Evolutionary conservation across 805 yeast genomes (phyloP).

Genomic region (Suhomyces sp.): DNA sequence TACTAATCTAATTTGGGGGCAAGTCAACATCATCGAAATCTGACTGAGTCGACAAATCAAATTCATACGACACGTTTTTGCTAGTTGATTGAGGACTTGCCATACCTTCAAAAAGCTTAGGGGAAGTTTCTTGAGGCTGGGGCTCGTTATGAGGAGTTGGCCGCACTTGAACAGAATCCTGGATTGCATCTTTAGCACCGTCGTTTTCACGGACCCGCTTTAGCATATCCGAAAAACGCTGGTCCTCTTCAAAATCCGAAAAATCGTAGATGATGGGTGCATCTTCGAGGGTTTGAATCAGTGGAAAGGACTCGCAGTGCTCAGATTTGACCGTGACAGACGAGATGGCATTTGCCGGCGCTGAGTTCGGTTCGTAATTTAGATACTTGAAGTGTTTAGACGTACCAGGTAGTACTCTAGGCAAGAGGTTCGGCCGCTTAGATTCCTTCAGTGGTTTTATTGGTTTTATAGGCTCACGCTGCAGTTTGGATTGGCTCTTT

Average conservation of each 20-base stretch:
- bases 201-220: conserved; percentile 1
- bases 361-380: background rate
- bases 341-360: background rate
- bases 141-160: background rate
- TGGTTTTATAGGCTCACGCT: background rate
- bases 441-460: background rate
- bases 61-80: conserved; percentile 10
- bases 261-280: conserved; percentile 19
- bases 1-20: background rate
- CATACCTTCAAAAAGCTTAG: background rate
- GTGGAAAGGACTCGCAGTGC: background rate
- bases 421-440: background rate
- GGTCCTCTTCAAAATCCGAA: conserved; percentile 22
- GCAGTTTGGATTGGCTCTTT: background rate
- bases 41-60: conserved; percentile 14
- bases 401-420: conserved; percentile 7
- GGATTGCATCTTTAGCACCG: background rate
- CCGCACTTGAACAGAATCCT: background rate
- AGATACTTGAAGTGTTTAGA: conserved; percentile 6
- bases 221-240: conserved; percentile 14
- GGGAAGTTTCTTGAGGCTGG: background rate
- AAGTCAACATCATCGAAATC: conserved; percentile 15
- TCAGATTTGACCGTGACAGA: background rate
- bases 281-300: conserved; percentile 6
- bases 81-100: background rate